Percentiles rank a stretch among this genome's conserved stretches.
Evolutionary conservation across 179 eudicot species (phyloP).

Genomic region (Beta lomatogona): DNA sequence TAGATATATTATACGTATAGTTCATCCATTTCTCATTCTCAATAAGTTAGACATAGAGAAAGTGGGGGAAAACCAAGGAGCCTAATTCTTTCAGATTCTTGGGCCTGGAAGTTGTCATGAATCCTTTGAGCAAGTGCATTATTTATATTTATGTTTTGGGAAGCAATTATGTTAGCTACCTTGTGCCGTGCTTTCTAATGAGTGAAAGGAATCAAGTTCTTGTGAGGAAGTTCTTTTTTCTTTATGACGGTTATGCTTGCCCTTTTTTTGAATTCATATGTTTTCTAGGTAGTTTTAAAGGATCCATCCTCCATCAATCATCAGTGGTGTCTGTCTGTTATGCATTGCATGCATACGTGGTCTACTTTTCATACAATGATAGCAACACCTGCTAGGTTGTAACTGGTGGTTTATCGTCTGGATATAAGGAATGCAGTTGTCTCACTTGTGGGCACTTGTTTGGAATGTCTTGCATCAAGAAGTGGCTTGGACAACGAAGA

Average conservation of each 20-base stretch:
- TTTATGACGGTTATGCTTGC: neutral
- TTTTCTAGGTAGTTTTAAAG: neutral
- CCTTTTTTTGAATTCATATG: neutral
- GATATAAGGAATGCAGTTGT: constrained; percentile 51
- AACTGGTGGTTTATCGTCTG: constrained; percentile 14
- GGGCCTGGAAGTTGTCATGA: neutral
- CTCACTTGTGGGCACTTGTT: constrained; percentile 90
- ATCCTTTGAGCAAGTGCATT: neutral
- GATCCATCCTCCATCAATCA: neutral
- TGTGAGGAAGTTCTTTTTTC: neutral
- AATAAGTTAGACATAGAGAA: too few relatives aligned
- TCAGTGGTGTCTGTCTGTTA: neutral
- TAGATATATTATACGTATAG: too few relatives aligned
- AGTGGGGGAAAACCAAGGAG: too few relatives aligned
- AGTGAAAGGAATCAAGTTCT: neutral
- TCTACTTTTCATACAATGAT: neutral
- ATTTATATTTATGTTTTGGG: neutral
- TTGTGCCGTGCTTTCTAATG: neutral
- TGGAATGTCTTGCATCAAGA: constrained; percentile 77
- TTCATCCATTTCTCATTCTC: too few relatives aligned
- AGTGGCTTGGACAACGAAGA: constrained; percentile 64
- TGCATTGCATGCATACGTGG: neutral
- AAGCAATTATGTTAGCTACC: neutral
- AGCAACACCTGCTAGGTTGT: constrained; percentile 13
- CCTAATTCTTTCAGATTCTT: too few relatives aligned